These are phyloP conservation scores for Ampelomyces quisqualis DNA, from an alignment of 2,329 filamentous ascomycete species.

Conservation along the genomic window DNA sequence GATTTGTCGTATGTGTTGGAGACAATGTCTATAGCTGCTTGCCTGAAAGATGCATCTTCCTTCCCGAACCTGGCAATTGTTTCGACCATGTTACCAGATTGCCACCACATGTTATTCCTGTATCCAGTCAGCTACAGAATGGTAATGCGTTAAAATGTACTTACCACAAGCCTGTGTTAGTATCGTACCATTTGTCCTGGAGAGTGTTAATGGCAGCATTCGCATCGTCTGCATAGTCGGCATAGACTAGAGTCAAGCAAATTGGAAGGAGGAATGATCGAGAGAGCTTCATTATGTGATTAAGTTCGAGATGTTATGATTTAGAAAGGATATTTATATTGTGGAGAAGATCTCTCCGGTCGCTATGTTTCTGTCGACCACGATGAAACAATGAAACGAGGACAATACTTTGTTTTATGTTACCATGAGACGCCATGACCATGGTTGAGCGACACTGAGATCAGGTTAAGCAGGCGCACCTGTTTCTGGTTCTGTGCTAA, in stretches of 20 bases:
- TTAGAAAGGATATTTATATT: neutral
- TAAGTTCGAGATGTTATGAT: slow-evolving; percentile 1
- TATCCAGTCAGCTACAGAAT: slow-evolving; percentile 4
- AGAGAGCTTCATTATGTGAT: slow-evolving; percentile 25
- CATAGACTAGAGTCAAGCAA: slow-evolving; percentile 11
- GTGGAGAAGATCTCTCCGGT: neutral
- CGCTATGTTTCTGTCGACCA: neutral
- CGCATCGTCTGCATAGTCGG: slow-evolving; percentile 32
- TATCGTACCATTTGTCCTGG: slow-evolving; percentile 38
- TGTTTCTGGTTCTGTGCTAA: slow-evolving; percentile 14
- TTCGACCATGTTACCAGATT: slow-evolving; percentile 42
- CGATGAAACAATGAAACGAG: slow-evolving; percentile 7
- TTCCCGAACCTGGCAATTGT: slow-evolving; percentile 37
- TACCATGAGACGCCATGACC: slow-evolving; percentile 10
- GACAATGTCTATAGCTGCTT: slow-evolving; percentile 31
- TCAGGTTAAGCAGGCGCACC: slow-evolving; percentile 12
- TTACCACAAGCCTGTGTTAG: slow-evolving; percentile 39
- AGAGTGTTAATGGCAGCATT: slow-evolving; percentile 30
- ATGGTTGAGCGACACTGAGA: slow-evolving; percentile 16
- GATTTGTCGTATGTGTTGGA: slow-evolving; percentile 40
- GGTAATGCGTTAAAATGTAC: too few relatives aligned
- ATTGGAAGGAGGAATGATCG: slow-evolving; percentile 15
- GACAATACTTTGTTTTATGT: slow-evolving; percentile 21
- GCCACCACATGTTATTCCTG: slow-evolving; percentile 40
- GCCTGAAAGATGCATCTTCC: slow-evolving; percentile 31